Base-by-base conservation (phyloP, 495 filamentous ascomycete genomes). In the Echria macrotheca region DNA sequence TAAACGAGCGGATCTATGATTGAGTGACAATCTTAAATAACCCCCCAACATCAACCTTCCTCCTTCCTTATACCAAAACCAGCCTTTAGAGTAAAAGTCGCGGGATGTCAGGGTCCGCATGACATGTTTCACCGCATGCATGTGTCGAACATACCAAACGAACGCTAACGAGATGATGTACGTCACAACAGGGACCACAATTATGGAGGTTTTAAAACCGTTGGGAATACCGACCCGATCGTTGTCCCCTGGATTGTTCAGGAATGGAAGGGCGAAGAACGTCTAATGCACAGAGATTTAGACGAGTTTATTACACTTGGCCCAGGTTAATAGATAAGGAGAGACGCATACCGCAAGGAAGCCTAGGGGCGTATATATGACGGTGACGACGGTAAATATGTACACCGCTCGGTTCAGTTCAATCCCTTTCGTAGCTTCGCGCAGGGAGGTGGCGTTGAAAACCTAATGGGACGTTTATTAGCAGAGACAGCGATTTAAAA, bases 361-460 rank as follows among this genome's bases (percentile, higher is more conserved):
- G 1, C 44, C 36, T 14, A 48, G 2, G 4, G 50, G 50, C 1
- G 43, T 53, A 14, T 33, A 53, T 0, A 54, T 32, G 9, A 54
- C 39, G 0, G 45, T 54, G 9, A 54, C 44, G 21, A 54, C 31
- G 7, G 51, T 54, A 18, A 44, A 54, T 5, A 54, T 33, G 40
- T 54, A 54, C 7, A 49, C 31, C 3, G 51, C 51, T 21, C 44
- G 28, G 39, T 54, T 54, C 0, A 54, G 32, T 14, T 35, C 32
- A 0, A 54, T 49, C 3, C 45, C 40, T 19, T 49, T 54, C 0
- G 39, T 4, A 0, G 51, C 46, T 23, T 54, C 51, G n/a, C 51
- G 44, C 1, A 54, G 32, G 1, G 51, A 49, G 1, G 45, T 54
- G 6, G 51, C 51, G 40, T 54, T 54, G 32, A 54, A 54, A 4